A percentile compares a stretch with the other conserved stretches of the same genome.
Evolutionary conservation across 2,329 filamentous ascomycete species (phyloP).

Genomic region (Epichloe scottii): DNA sequence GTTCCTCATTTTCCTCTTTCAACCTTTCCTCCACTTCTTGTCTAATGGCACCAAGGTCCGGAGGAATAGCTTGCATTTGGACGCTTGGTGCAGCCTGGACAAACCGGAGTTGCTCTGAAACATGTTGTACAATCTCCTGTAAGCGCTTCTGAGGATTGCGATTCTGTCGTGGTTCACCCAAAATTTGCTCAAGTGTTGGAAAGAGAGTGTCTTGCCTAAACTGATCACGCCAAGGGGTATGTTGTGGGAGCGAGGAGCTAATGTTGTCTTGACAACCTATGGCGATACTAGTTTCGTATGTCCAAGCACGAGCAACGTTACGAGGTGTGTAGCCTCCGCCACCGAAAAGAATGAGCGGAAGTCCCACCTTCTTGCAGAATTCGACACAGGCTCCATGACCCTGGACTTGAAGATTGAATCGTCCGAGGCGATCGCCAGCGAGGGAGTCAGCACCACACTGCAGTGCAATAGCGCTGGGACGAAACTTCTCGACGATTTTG

Average conservation of each 20-base stretch:
- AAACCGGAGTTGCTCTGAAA: conserved; percentile 77
- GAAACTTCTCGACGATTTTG: conserved; percentile 67
- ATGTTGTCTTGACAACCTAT: conserved; percentile 63
- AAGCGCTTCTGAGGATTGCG: conserved; percentile 68
- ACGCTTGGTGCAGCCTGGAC: conserved; percentile 77
- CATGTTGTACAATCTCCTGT: conserved; percentile 60
- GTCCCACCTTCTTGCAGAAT: conserved; percentile 67
- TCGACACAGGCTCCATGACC: conserved; percentile 86
- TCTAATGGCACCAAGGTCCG: conserved; percentile 56
- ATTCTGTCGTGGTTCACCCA: conserved; percentile 60
- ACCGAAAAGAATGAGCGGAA: conserved; percentile 82
- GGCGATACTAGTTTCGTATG: conserved; percentile 87
- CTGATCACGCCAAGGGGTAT: conserved; percentile 76
- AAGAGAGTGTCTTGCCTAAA: conserved; percentile 84
- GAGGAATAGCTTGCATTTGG: conserved; percentile 69
- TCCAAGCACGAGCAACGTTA: conserved; percentile 94
- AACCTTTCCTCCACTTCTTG: conserved; percentile 57
- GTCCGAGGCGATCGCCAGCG: conserved; percentile 81
- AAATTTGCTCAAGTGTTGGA: conserved; percentile 64
- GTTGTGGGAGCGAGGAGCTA: conserved; percentile 57
- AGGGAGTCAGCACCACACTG: conserved; percentile 94
- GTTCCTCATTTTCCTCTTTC: conserved; percentile 50
- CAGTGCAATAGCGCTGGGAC: conserved; percentile 81
- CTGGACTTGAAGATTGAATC: conserved; percentile 93
- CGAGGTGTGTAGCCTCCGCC: conserved; percentile 93